Evolutionary conservation across 2,329 filamentous ascomycete species (phyloP).

Genomic region (Cryphonectria nitschkei): DNA sequence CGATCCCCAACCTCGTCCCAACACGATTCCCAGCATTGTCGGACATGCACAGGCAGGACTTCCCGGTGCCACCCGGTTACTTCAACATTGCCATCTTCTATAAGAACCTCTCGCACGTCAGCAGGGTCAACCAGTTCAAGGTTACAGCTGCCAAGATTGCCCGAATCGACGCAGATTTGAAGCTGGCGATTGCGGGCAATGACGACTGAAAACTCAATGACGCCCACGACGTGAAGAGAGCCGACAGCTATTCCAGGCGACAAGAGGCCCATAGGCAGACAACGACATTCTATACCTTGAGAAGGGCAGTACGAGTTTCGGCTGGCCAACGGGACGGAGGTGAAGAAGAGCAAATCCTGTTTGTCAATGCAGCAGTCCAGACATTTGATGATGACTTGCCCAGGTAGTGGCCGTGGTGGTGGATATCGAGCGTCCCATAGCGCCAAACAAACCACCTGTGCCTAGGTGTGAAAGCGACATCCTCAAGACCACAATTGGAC

Average conservation of each 20-base stretch:
- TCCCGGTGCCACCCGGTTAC: background rate
- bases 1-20: background rate
- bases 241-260: background rate
- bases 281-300: conserved; percentile 43
- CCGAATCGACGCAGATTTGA: conserved; percentile 47
- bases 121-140: conserved; percentile 4
- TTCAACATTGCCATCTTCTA: conserved; percentile 2
- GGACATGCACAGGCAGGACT: conserved; percentile 1
- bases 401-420: conserved; percentile 8
- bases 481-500: background rate
- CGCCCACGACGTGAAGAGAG: conserved; percentile 25
- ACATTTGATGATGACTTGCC: background rate
- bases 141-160: background rate
- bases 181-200: conserved; percentile 55
- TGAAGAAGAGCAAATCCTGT: conserved; percentile 34
- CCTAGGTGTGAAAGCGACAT: background rate
- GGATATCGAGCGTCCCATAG: conserved; percentile 6
- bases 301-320: conserved; percentile 47
- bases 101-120: conserved; percentile 4
- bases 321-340: conserved; percentile 44
- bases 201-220: conserved; percentile 52
- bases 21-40: conserved; percentile 5
- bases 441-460: background rate
- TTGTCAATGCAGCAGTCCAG: conserved; percentile 14
- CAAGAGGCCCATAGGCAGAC: background rate